Conservation (phyloP, 2,329 filamentous ascomycete species). For the Cercospora canescens region DNA sequence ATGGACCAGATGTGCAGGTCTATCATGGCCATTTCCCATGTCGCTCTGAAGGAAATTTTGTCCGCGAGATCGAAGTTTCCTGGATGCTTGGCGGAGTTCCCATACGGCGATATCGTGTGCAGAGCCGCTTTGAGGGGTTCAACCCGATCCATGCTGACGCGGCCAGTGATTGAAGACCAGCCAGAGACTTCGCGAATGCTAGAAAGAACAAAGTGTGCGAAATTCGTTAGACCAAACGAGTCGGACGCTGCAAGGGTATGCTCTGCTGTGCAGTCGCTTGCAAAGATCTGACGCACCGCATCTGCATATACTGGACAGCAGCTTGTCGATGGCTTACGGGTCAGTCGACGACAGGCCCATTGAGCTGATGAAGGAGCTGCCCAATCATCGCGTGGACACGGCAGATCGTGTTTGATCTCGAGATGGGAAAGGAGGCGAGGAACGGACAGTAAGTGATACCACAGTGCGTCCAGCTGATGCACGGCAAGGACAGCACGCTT, state of each 20-base stretch:
- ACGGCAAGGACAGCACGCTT: slow-evolving; percentile 47
- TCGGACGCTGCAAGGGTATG: background rate
- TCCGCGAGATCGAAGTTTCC: background rate
- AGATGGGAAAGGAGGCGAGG: slow-evolving; percentile 42
- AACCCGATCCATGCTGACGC: background rate
- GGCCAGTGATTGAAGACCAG: background rate
- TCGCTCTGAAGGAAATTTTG: background rate
- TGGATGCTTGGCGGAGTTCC: background rate
- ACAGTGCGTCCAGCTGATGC: slow-evolving; percentile 47
- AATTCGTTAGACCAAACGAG: background rate
- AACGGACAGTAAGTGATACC: slow-evolving; percentile 46
- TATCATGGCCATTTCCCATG: background rate
- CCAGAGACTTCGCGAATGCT: background rate
- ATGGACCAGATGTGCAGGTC: slow-evolving; percentile 1
- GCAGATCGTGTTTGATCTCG: slow-evolving; percentile 48
- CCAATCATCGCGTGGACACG: slow-evolving; percentile 43
- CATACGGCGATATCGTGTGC: background rate
- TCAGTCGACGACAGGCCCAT: slow-evolving; percentile 38
- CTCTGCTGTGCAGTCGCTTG: background rate
- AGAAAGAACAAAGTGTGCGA: background rate
- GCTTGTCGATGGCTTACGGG: background rate
- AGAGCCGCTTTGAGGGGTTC: background rate
- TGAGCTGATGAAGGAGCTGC: slow-evolving; percentile 39
- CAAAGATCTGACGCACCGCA: slow-evolving; percentile 3
- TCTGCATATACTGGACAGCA: background rate